Evolutionary conservation across 2,329 filamentous ascomycete genomes (phyloP).

Genomic region (Nannizzia gypsea): DNA sequence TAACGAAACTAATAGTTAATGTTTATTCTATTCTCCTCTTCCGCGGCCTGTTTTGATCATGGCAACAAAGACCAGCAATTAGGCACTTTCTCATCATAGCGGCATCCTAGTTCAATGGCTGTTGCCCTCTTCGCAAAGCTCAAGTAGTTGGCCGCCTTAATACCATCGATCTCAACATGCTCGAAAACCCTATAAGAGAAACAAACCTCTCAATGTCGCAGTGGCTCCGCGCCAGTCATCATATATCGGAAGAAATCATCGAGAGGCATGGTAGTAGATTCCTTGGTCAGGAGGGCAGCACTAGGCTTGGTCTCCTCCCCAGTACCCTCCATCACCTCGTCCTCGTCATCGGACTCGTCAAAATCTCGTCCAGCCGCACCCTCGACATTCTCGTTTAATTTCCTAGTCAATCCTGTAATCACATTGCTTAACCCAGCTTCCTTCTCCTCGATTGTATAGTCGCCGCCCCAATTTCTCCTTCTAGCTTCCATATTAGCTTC

Average conservation of each 20-base stretch:
- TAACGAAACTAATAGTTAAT: background rate
- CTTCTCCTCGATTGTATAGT: slow-evolving; percentile 61
- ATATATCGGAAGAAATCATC: slow-evolving; percentile 41
- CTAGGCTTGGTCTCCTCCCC: slow-evolving; percentile 26
- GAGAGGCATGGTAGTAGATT: slow-evolving; percentile 28
- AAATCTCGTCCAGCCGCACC: slow-evolving; percentile 39
- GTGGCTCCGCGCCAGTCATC: slow-evolving; percentile 34
- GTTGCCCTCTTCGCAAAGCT: background rate
- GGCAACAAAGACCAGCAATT: too few species aligned
- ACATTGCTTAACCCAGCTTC: slow-evolving; percentile 56
- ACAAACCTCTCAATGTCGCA: background rate
- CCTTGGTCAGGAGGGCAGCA: slow-evolving; percentile 23
- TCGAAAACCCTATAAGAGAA: background rate
- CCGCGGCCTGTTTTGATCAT: background rate
- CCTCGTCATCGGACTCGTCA: slow-evolving; percentile 43
- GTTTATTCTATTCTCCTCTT: background rate
- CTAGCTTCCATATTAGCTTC: slow-evolving; percentile 36
- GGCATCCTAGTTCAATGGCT: too few species aligned
- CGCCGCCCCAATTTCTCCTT: slow-evolving; percentile 45
- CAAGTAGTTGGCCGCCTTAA: background rate
- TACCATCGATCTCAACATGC: background rate
- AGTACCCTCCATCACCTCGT: slow-evolving; percentile 33
- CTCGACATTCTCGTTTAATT: slow-evolving; percentile 44
- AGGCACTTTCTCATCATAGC: too few species aligned
- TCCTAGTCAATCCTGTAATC: slow-evolving; percentile 55